Conservation (phyloP, 2,329 filamentous ascomycete species). For the Aspergillus hortae region DNA sequence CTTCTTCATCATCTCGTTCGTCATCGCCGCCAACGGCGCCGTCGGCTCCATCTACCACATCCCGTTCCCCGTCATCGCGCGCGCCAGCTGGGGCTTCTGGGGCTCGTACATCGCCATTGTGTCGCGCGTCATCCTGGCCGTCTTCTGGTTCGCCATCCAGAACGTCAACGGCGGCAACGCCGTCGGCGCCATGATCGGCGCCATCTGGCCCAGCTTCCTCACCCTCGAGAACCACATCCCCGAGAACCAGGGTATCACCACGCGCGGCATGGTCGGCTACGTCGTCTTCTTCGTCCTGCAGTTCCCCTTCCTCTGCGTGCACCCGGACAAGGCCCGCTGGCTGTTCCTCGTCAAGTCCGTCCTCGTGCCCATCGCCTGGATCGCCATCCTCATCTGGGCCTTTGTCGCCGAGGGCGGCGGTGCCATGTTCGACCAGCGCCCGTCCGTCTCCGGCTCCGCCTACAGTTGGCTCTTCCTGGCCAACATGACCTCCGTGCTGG, state of each 20-base stretch:
- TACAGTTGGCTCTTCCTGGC: constrained; percentile 56
- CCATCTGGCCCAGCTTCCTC: constrained; percentile 48
- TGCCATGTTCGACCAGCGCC: constrained; percentile 44
- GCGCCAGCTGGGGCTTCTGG: constrained; percentile 57
- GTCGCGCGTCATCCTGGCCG: constrained; percentile 51
- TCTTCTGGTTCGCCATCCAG: constrained; percentile 66
- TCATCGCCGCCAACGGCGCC: constrained; percentile 60
- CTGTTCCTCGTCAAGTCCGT: constrained; percentile 38
- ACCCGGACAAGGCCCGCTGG: constrained; percentile 38
- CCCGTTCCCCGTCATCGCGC: constrained; percentile 55
- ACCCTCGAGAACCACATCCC: constrained; percentile 38
- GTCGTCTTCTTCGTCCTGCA: constrained; percentile 45
- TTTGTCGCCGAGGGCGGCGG: constrained; percentile 54
- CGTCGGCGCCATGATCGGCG: constrained; percentile 50
- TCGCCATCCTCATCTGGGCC: constrained; percentile 62
- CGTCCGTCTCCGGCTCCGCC: constrained; percentile 46
- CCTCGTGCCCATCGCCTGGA: constrained; percentile 55
- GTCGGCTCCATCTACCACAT: constrained; percentile 51
- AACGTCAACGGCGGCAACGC: constrained; percentile 60
- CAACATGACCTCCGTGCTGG: constrained; percentile 48
- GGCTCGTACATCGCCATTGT: constrained; percentile 55
- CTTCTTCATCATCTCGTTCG: constrained; percentile 53
- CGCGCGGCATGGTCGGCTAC: constrained; percentile 44
- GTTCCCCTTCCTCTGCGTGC: constrained; percentile 43
- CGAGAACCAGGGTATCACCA: constrained; percentile 43